Base-by-base conservation (phyloP, 306 rosid species). In the Cucumis hystrix region DNA sequence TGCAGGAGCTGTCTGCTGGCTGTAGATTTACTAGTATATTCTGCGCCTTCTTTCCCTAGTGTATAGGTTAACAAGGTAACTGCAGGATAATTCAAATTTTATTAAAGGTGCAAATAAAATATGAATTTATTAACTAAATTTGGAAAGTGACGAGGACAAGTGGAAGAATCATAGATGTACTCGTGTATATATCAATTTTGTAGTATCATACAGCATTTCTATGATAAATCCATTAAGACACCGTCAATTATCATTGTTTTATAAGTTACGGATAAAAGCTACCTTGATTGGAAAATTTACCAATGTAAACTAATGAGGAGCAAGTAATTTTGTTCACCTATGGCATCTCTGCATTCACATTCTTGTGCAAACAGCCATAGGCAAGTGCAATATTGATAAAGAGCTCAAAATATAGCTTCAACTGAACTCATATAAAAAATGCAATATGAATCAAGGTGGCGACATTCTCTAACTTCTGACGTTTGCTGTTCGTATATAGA, bases 61-160 rank as follows among this genome's bases (percentile, higher is more conserved):
- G 57, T 20, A 7, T 72, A 41, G 49, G 47, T 75, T 80, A 79
- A 80, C 55, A 81, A 75, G 77, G 70, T 79, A 58, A 76, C 62
- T 77, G 78, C 52, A 77, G 75, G 35, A 73, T 76, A 25, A 45
- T 77, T 64, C 71, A 77, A 77, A 61, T 45, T 77, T 77, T 30
- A 61, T 77, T 49, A 77, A 25, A 56, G 45, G 60, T 77, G 49
- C 72, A 77, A 61, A 77, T 63, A 77, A 56, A 75, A 64, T 49
- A 51, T 30, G 37, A 17, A 47, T 77, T 65, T 63, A 63, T 35
- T 4, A 25, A 77, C 30, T 60, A 37, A 45, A 59, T 45, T 47
- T 77, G 71, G 56, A 62, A 77, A 63, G 73, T 25, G 28, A 41
- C 33, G 45, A 49, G n/a, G 40, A 52, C 25, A 10, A 33, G 58